phyloP scores from a whole-genome alignment of 2,329 filamentous ascomycete species.

The Cercospora sp. region DNA sequence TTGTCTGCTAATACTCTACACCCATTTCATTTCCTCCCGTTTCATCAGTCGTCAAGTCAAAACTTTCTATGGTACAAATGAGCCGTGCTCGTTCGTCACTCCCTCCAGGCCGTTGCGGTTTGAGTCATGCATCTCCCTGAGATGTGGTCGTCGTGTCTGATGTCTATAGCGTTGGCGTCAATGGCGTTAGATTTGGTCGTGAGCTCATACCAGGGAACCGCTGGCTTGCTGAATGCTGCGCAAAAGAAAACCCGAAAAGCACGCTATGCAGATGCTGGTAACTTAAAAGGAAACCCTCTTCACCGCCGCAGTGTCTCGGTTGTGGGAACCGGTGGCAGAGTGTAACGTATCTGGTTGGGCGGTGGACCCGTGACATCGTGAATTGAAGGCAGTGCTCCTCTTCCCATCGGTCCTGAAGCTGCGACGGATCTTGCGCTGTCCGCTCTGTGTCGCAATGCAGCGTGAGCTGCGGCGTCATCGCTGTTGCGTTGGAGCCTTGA shows the following conservation, averaged over 20 bases:
- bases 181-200: slow-evolving; percentile 8
- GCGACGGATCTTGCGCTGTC: slow-evolving; percentile 38
- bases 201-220: slow-evolving; percentile 10
- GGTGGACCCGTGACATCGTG: slow-evolving; percentile 30
- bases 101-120: background rate
- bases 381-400: slow-evolving; percentile 33
- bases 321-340: slow-evolving; percentile 36
- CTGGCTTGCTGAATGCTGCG: slow-evolving; percentile 4
- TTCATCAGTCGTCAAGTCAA: background rate
- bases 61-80: background rate
- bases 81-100: background rate
- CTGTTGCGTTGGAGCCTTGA: slow-evolving; percentile 32
- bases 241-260: background rate
- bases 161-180: slow-evolving; percentile 13
- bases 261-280: slow-evolving; percentile 15
- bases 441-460: slow-evolving; percentile 32
- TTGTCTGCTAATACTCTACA: background rate
- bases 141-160: slow-evolving; percentile 6
- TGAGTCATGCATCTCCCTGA: slow-evolving; percentile 4
- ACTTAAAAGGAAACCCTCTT: slow-evolving; percentile 1
- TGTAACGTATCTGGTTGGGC: slow-evolving; percentile 28
- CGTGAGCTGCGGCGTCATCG: slow-evolving; percentile 29
- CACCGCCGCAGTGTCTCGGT: slow-evolving; percentile 28
- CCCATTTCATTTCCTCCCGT: background rate
- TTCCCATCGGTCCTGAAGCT: slow-evolving; percentile 18